Conservation (phyloP, 441 rosid species). For the Aleurites moluccanus region DNA sequence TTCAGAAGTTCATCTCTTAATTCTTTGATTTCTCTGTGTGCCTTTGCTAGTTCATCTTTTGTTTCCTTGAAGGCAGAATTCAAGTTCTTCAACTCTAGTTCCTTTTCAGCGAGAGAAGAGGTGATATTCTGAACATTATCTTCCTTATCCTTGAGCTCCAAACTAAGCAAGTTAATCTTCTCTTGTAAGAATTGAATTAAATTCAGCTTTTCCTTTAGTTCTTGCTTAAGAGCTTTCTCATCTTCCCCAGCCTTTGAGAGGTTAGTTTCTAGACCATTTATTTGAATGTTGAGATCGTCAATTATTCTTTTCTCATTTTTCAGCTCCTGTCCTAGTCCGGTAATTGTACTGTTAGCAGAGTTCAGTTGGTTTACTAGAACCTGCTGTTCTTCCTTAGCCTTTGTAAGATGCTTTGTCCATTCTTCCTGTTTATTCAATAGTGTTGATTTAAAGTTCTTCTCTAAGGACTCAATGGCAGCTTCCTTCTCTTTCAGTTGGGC, state of each 20-base stretch:
- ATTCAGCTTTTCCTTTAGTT: slow-evolving; percentile 53
- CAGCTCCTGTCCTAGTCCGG: slow-evolving; percentile 68
- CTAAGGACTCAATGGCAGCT: slow-evolving; percentile 48
- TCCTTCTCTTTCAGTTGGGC: slow-evolving; percentile 65
- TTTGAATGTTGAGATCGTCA: slow-evolving; percentile 54
- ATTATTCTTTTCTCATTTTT: slow-evolving; percentile 55
- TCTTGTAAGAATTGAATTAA: slow-evolving; percentile 56
- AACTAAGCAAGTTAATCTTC: slow-evolving; percentile 47
- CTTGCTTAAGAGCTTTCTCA: slow-evolving; percentile 53
- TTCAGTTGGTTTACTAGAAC: slow-evolving; percentile 54
- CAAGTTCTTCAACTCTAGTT: slow-evolving; percentile 53
- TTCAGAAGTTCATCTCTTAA: slow-evolving; percentile 45
- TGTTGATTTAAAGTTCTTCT: slow-evolving; percentile 59
- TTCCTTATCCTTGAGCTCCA: slow-evolving; percentile 67
- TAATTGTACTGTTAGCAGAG: slow-evolving; percentile 58
- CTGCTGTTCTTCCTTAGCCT: slow-evolving; percentile 60
- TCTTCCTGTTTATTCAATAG: slow-evolving; percentile 63
- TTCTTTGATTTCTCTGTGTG: slow-evolving; percentile 44
- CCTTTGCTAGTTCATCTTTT: slow-evolving; percentile 52
- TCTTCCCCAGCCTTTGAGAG: slow-evolving; percentile 60
- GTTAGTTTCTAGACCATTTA: slow-evolving; percentile 45
- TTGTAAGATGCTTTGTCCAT: slow-evolving; percentile 41
- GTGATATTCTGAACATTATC: slow-evolving; percentile 45
- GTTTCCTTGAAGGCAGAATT: slow-evolving; percentile 42
- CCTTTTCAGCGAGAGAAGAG: slow-evolving; percentile 50